These are phyloP conservation scores for Ceratobasidium sp. DNA, from an alignment of 1,284 basidiomycete species.

Conservation along the genomic window DNA sequence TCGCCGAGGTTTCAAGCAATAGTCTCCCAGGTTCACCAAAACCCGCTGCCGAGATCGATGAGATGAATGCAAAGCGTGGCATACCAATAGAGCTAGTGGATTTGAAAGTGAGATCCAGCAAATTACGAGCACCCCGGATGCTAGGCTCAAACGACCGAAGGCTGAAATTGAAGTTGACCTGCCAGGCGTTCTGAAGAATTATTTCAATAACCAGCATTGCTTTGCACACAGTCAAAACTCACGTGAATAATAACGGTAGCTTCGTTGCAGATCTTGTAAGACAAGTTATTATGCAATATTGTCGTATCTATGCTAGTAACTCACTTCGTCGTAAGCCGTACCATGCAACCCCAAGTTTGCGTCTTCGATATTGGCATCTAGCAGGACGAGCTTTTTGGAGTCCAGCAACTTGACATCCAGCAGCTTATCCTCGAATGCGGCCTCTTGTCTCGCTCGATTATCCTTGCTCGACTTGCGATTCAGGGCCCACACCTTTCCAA, in stretches of 20 bases:
- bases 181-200: slow-evolving; percentile 45
- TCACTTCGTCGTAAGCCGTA: slow-evolving; percentile 45
- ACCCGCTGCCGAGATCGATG: slow-evolving; percentile 7
- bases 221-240: neutral
- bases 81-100: slow-evolving; percentile 1
- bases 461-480: slow-evolving; percentile 23
- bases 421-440: slow-evolving; percentile 22
- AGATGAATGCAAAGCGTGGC: neutral
- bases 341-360: slow-evolving; percentile 44
- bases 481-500: slow-evolving; percentile 28
- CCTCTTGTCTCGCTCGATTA: neutral
- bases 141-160: slow-evolving; percentile 38
- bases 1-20: neutral
- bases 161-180: slow-evolving; percentile 39
- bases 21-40: neutral
- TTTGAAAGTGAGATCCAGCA: slow-evolving; percentile 38
- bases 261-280: slow-evolving; percentile 21
- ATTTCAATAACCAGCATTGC: neutral
- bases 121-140: slow-evolving; percentile 31
- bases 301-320: too few relatives aligned
- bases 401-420: neutral
- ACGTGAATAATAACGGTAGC: slow-evolving; percentile 51
- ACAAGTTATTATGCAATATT: neutral
- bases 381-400: slow-evolving; percentile 32
- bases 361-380: slow-evolving; percentile 44